Base-by-base conservation (phyloP, 495 filamentous ascomycete species). In the Podospora pseudocomata region DNA sequence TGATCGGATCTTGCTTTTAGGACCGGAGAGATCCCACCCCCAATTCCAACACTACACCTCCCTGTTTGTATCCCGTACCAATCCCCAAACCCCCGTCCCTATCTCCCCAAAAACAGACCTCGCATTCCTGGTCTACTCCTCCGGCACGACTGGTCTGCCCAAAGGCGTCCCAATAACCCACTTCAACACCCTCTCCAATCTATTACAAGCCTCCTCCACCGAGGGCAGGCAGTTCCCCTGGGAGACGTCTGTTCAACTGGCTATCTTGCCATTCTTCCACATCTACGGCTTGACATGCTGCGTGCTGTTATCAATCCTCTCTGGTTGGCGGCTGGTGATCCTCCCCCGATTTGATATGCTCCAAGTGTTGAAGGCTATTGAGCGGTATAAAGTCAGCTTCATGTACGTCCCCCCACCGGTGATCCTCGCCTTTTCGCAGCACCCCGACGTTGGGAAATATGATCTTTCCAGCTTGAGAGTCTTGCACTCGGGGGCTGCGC, bases 141-240 rank as follows among this genome's bases (percentile, higher is more conserved):
- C 89, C 28, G 94, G 94, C n/a, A 97, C 94, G 0, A 97, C 94
- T 0, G 94, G 94, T 16, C 78, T 91, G 65, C 94, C 95, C 2
- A 97, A 98, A 79, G 94, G 94, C 19, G 94, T 97, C n/a, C 91
- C 91, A 87, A 80, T 97, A 9, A 90, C 86, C 55, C 94, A 98
- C 75, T 72, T 77, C 64, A 97, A 97, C 77, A 88, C 97, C 60
- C 82, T 94, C 3, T 79, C 92, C 69, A 95, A 97, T 76, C 7
- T 82, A 9, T 53, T 78, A 23, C 81, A 83, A 70, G 74, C 86
- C 11, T 82, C 78, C 9, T 79, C 80, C 28, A 86, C 81, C 1
- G 92, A 97, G 53, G 84, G 80, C 1, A 80, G 79, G 1, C 82
- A 90, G 58, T 74, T 92, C 67, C 81, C 0, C 79, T 86, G 56